These are phyloP conservation scores for Penicillium sp. DNA, from an alignment of 2,329 filamentous ascomycete species.

Conservation along the genomic window DNA sequence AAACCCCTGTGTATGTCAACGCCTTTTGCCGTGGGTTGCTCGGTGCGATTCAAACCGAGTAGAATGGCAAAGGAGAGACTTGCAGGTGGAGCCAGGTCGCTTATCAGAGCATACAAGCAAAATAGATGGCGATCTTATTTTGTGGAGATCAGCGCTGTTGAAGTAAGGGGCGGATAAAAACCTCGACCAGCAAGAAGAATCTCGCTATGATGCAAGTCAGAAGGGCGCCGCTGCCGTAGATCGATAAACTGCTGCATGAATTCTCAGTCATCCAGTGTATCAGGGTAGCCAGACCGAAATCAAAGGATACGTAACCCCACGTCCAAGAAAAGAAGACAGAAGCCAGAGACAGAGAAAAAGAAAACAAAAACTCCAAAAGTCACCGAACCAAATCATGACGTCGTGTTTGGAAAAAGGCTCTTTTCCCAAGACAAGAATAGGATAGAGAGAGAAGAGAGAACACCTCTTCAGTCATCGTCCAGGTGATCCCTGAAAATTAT, in stretches of 20 bases:
- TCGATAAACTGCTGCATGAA: too few relatives aligned
- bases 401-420: conserved; percentile 12
- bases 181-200: too few relatives aligned
- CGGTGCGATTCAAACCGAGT: too few relatives aligned
- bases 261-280: background rate
- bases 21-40: too few relatives aligned
- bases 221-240: background rate
- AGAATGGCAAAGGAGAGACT: too few relatives aligned
- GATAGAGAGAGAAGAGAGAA: conserved; percentile 1
- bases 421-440: background rate
- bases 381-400: conserved; percentile 20
- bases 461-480: conserved; percentile 19
- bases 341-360: conserved; percentile 1
- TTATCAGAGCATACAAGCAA: too few relatives aligned
- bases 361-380: conserved; percentile 19
- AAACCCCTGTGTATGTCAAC: background rate
- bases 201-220: too few relatives aligned
- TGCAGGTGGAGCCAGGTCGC: too few relatives aligned
- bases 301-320: conserved; percentile 2
- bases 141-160: too few relatives aligned
- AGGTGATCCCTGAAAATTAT: conserved; percentile 24
- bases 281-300: conserved; percentile 5
- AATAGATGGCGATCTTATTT: too few relatives aligned
- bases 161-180: too few relatives aligned
- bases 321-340: background rate